Evolutionary conservation across 768 basidiomycete species (phyloP), one percentile per base, ranked within the genome.

Genomic region (Termitomyces sp.): DNA sequence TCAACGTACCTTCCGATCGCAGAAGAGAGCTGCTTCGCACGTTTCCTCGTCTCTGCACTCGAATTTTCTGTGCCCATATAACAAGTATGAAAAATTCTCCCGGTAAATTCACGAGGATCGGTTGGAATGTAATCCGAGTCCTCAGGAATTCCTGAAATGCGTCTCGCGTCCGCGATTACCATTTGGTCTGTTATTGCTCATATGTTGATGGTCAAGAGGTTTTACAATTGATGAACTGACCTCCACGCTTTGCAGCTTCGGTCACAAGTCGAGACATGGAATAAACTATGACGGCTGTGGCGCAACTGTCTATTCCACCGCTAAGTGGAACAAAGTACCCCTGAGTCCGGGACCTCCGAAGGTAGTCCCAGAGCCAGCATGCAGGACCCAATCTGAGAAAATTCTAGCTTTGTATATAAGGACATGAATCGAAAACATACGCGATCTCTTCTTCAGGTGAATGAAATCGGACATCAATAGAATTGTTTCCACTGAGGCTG

Each of bases 291-390:
- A 92, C 85, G 1, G 97, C 90, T 2, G 97, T 99, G 2, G 97
- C 94, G 66, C 97, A 99, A 64, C 92, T 94, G 70, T 99, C 97
- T 56, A 99, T 93, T 16, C 97, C 97, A 9, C 97, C 96, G 57
- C 92, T 94, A 14, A 99, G 79, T 0, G 97, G 96, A 22, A 98
- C 74, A 66, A 98, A 98, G 73, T 95, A 98, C 3, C 97, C 97
- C 62, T 94, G 91, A 0, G 89, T 93, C 9, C 92, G 80, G 6
- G 96, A 98, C 45, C 97, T 85, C 38, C 97, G 82, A 32, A 99
- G 84, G 67, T 98, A 99, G 69, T 99, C 97, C 97, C 97, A 99
- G n/a, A 99, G 78, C 97, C 97, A 99, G 68, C 97, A 98, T 16
- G 96, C 97, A 7, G 97, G 97, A 5, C 97, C 97, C 2, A 98